A percentile compares a stretch with the other conserved stretches of the same genome.
phyloP scores from a whole-genome alignment of 768 basidiomycete species.

The Tremella mesenterica region DNA sequence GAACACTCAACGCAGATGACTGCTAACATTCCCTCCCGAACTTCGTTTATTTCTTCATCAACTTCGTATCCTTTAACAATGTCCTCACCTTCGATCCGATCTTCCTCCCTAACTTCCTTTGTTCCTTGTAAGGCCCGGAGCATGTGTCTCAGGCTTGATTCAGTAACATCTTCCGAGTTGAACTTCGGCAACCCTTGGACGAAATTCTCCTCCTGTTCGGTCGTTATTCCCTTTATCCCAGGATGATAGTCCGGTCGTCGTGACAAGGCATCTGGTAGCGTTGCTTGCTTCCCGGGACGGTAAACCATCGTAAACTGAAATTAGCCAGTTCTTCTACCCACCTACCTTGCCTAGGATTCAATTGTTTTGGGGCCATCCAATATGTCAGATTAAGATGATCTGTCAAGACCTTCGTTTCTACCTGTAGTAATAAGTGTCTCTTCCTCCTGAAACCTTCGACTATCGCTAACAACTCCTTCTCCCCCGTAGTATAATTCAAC shows the following conservation, averaged over 20 bases:
- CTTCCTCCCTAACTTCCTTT: too few relatives aligned
- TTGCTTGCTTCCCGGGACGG: slow-evolving; percentile 2
- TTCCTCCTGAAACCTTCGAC: slow-evolving; percentile 7
- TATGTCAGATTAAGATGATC: slow-evolving; percentile 8
- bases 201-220: too few relatives aligned
- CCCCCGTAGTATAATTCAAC: slow-evolving; percentile 50
- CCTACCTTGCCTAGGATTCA: slow-evolving; percentile 39
- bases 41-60: too few relatives aligned
- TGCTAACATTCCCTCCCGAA: too few relatives aligned
- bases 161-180: too few relatives aligned
- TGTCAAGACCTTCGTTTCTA: background rate
- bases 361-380: slow-evolving; percentile 29
- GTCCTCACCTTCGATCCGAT: too few relatives aligned
- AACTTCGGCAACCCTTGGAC: too few relatives aligned
- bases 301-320: slow-evolving; percentile 3
- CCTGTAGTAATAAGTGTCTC: slow-evolving; percentile 1
- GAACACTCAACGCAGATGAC: too few relatives aligned
- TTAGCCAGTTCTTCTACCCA: background rate
- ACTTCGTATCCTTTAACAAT: too few relatives aligned
- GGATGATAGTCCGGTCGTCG: background rate
- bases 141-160: too few relatives aligned
- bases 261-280: slow-evolving; percentile 5
- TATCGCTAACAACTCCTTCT: slow-evolving; percentile 18
- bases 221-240: too few relatives aligned
- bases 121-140: too few relatives aligned